Base-by-base conservation (phyloP, 129 eudicot species). In the Heracleum sosnowskyi region DNA sequence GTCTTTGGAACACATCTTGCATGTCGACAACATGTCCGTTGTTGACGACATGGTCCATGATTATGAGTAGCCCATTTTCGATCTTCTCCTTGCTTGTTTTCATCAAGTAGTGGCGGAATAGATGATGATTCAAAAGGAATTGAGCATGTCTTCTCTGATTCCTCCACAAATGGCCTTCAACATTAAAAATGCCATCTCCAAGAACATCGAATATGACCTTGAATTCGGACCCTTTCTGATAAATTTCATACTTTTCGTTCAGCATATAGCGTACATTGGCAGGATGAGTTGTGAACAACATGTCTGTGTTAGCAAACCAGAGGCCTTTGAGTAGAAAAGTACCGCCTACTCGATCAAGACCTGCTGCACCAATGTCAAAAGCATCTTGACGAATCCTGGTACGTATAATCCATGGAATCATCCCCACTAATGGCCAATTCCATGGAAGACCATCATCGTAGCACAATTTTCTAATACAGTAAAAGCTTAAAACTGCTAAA, bases 181-280 rank as follows among this genome's bases (percentile, higher is more conserved):
- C 79, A 73, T 93, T 93, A 87, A 93, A 89, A 57, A 93, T 89
- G 72, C 93, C 97, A 13, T 89, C 96, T 75, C 98, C 98, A 24
- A 91, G 63, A 49, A 89, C 84, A 17, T 93, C 93, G 45, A 93
- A 89, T 0, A 91, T 86, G 35, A 83, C 84, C 66, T 69, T 84
- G 80, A 93, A 93, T 34, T 85, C 81, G 35, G 90, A 75, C 4
- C 98, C 98, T 79, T 93, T 93, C 0, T 87, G 95, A 79, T 83
- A 93, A 74, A 88, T 88, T 16, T 75, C n/a, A 77, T 83, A 91
- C 37, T 89, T 85, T 0, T 82, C 57, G 78, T 95, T 86, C 88
- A 91, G 82, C 60, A 93, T 81, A n/a, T 86, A 80, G 79, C 88
- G 98, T 3, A 91, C 81, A 57, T 91, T 82, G 1, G 83, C 80